Percentiles rank a stretch among this genome's conserved stretches.
These are phyloP conservation scores for Canariomyces notabilis DNA, from an alignment of 2,329 filamentous ascomycete genomes.

Conservation along the genomic window DNA sequence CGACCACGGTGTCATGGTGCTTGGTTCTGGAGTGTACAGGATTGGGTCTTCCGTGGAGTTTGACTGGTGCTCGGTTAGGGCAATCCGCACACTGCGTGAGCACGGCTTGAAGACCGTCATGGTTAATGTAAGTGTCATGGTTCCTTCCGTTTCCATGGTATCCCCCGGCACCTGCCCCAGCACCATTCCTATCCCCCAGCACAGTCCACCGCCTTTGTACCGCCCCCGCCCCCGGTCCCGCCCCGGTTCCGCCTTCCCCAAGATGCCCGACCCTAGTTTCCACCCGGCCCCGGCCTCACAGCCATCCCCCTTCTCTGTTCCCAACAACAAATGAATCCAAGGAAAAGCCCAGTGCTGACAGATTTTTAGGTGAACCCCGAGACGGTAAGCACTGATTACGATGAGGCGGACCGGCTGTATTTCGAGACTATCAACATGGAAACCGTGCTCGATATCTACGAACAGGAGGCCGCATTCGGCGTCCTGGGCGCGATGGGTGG, in stretches of 20 bases:
- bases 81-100: constrained; percentile 82
- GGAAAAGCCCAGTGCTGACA: too few relatives aligned
- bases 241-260: too few relatives aligned
- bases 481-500: constrained; percentile 95
- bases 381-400: constrained; percentile 84
- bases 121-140: constrained; percentile 56
- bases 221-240: too few relatives aligned
- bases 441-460: constrained; percentile 88
- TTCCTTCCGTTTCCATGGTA: constrained; percentile 1
- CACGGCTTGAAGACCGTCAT: constrained; percentile 90
- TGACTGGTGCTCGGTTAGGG: constrained; percentile 96
- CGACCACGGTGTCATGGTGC: constrained; percentile 91
- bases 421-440: constrained; percentile 94
- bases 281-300: too few relatives aligned
- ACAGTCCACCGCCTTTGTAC: too few relatives aligned
- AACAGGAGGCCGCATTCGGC: constrained; percentile 75
- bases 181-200: too few relatives aligned
- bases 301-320: too few relatives aligned
- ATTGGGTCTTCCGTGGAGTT: constrained; percentile 98
- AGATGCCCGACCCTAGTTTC: too few relatives aligned
- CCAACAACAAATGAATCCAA: too few relatives aligned
- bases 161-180: too few relatives aligned
- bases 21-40: constrained; percentile 92
- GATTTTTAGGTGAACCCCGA: constrained; percentile 67
- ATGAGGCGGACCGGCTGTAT: constrained; percentile 90